These are phyloP conservation scores for Termitomyces sp. DNA, from an alignment of 768 basidiomycete genomes.

Conservation along the genomic window DNA sequence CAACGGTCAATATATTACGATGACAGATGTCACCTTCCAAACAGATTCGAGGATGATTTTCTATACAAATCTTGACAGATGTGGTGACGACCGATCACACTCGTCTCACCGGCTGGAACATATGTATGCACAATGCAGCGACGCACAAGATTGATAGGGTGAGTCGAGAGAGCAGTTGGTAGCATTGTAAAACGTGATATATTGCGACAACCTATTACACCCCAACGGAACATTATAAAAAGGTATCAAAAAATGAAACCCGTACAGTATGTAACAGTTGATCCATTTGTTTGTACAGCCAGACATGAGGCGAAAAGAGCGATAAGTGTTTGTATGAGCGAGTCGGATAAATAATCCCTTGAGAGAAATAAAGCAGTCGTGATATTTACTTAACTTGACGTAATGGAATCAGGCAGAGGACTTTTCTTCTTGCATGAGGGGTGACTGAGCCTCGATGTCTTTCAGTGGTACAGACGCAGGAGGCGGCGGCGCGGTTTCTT, in stretches of 20 bases:
- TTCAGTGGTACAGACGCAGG: slow-evolving; percentile 7
- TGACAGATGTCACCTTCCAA: too few relatives aligned
- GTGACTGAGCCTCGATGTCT: slow-evolving; percentile 14
- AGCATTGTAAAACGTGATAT: neutral
- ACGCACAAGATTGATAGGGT: too few relatives aligned
- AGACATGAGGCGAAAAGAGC: neutral
- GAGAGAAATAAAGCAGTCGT: neutral
- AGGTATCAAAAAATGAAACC: neutral
- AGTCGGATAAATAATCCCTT: neutral
- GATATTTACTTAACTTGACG: neutral
- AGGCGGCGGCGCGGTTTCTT: slow-evolving; percentile 32
- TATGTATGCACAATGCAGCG: too few relatives aligned
- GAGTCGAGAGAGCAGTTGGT: neutral
- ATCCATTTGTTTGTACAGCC: neutral
- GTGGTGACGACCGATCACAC: too few relatives aligned
- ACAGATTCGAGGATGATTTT: too few relatives aligned
- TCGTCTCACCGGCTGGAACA: too few relatives aligned
- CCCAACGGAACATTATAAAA: neutral
- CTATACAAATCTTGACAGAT: too few relatives aligned
- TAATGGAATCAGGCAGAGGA: neutral
- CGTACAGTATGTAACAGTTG: neutral
- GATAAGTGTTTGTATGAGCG: neutral
- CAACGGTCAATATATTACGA: too few relatives aligned
- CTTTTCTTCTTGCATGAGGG: slow-evolving; percentile 14
- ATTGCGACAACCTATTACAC: neutral